Evolutionary conservation across 2,329 filamentous ascomycete species (phyloP), one percentile per base, ranked within the genome.

Genomic region (Apiospora saccharicola): DNA sequence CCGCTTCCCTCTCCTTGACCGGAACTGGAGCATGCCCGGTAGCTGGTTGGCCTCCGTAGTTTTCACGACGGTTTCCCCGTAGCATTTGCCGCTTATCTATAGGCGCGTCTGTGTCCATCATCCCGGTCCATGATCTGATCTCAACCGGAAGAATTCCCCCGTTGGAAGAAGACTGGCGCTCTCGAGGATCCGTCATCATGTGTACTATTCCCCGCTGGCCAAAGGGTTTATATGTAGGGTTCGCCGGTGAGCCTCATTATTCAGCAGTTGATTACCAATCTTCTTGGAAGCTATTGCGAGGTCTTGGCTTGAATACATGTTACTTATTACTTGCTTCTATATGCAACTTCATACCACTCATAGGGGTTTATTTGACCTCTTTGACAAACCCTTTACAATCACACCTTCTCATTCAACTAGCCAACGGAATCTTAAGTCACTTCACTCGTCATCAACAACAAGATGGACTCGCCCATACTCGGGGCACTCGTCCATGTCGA

Each of bases 401-500:
- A 26, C 51, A 19, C 14, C 26, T 16, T 61, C 16, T 37, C 14
- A 12, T 22, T 4, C 53, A 61, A 34, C 30, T n/a, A 5, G 6
- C 22, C 5, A 26, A 34, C 14, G 5, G 4, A 22, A 22, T 61
- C n/a, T 37, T 10, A 10, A 41, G 37, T 37, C 0, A 1, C 2
- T 37, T 37, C 26, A 37, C 16, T 22, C 3, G 4, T 37, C 16
- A 46, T 34, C 6, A 8, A 19, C 12, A 22, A 12, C 12, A 22
- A 12, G 26, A 74, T 74, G 73, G 71, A 73, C 49, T 69, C 77
- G 10, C 71, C 74, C 24, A 61, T 79, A 22, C 74, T 79, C 14
- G 71, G 74, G 41, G 74, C 74, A 4, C 76, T 79, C 68, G 76
- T 80, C 47, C 74, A 77, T 57, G 74, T 79, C 72, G 78, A 80